Evolutionary conservation across 2,329 filamentous ascomycete species (phyloP).

Genomic region (Beauveria scarabaeidicola): DNA sequence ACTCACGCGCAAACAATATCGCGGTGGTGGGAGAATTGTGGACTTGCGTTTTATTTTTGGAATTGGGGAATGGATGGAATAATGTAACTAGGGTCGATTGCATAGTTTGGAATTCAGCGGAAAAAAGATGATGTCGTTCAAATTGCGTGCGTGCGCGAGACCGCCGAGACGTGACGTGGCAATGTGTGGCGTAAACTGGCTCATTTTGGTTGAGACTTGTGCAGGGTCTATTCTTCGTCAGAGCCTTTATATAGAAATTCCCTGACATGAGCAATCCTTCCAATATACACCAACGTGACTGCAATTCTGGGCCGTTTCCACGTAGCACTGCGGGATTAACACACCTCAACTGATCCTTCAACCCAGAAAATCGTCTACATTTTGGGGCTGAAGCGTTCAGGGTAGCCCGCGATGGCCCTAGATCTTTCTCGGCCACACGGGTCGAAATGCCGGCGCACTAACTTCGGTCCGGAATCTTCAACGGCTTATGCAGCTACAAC

Average conservation of each 20-base stretch:
- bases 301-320: background rate
- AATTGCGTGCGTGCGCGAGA: background rate
- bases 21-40: background rate
- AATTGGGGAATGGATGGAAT: conserved; percentile 1
- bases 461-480: background rate
- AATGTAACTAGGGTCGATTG: conserved; percentile 1
- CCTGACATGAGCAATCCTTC: too few relatives aligned
- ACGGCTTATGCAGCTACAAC: background rate
- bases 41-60: background rate
- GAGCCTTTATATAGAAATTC: too few relatives aligned
- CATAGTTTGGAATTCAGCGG: conserved; percentile 8
- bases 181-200: background rate
- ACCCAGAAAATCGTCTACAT: too few relatives aligned
- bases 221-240: too few relatives aligned
- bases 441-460: background rate
- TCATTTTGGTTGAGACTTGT: too few relatives aligned
- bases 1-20: background rate
- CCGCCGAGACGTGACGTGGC: background rate
- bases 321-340: background rate
- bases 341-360: background rate
- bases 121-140: background rate
- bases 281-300: too few relatives aligned
- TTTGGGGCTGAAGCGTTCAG: background rate
- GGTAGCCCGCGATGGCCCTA: background rate
- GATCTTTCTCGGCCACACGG: background rate